Evolutionary conservation across 352 stramenopile species (phyloP).

Genomic region (Phytophthora sp.): DNA sequence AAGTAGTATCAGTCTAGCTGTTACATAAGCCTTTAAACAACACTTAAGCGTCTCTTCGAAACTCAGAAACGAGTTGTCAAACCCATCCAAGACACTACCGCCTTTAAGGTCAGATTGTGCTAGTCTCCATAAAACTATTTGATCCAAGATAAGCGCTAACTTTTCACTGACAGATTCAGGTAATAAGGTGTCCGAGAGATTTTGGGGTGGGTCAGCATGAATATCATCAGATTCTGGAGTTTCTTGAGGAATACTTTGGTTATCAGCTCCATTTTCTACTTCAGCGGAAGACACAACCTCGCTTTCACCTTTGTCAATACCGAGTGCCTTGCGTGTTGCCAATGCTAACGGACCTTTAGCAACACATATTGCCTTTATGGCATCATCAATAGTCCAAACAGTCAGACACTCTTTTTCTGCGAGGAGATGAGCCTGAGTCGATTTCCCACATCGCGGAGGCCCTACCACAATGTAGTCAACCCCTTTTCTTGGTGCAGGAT

Average conservation of each 20-base stretch:
- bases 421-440: conserved; percentile 78
- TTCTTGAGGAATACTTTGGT: conserved; percentile 1
- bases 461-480: conserved; percentile 87
- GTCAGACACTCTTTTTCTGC: conserved; percentile 71
- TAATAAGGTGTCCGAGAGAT: not conserved
- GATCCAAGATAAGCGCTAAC: conserved; percentile 50
- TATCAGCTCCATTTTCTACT: conserved; percentile 1
- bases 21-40: conserved; percentile 43
- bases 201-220: conserved; percentile 14
- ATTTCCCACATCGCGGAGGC: conserved; percentile 77
- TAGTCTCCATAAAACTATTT: conserved; percentile 73
- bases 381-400: conserved; percentile 79
- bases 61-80: conserved; percentile 61
- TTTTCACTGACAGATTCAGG: conserved; percentile 11
- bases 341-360: conserved; percentile 48
- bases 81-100: conserved; percentile 79
- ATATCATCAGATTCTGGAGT: conserved; percentile 26
- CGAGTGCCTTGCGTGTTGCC: conserved; percentile 40
- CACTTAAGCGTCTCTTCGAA: conserved; percentile 44
- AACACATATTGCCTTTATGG: conserved; percentile 50
- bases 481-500: conserved; percentile 35
- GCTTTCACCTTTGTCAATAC: conserved; percentile 19
- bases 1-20: conserved; percentile 61
- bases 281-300: not conserved
- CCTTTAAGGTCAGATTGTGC: conserved; percentile 59